A percentile compares a stretch with the other conserved stretches of the same genome.
These are phyloP conservation scores for Tinospora cordifolia DNA, from an alignment of 164 flowering plant genomes.

Conservation along the genomic window DNA sequence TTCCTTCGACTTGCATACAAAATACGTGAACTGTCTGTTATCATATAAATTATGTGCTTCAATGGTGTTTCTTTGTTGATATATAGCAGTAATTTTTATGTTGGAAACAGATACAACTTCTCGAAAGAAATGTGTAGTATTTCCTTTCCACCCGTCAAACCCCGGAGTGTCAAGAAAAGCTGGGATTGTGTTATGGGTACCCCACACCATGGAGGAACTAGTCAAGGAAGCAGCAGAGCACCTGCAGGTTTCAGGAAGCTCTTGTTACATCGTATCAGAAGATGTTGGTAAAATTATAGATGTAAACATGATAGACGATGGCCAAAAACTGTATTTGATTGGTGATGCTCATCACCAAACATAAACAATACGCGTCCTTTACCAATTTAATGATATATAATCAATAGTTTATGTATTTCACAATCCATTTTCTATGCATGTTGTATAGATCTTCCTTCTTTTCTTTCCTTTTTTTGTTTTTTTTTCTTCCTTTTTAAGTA, in stretches of 20 bases:
- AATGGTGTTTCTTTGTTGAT: too few species aligned
- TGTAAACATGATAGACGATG: constrained; percentile 56
- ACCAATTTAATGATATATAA: neutral
- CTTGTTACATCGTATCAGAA: constrained; percentile 56
- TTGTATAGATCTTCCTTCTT: too few species aligned
- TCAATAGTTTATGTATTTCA: too few species aligned
- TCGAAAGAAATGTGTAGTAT: constrained; percentile 66
- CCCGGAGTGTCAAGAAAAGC: constrained; percentile 39
- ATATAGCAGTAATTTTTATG: neutral
- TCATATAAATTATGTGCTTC: neutral
- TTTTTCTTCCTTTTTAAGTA: too few species aligned
- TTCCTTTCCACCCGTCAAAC: constrained; percentile 82
- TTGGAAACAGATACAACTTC: constrained; percentile 21
- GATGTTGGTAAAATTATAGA: constrained; percentile 75
- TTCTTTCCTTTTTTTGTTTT: too few species aligned
- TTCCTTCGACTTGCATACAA: neutral
- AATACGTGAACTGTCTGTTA: too few species aligned
- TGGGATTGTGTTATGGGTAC: constrained; percentile 73
- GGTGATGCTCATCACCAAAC: neutral
- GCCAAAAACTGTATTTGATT: constrained; percentile 66
- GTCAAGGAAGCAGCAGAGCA: constrained; percentile 37
- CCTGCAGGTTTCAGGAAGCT: constrained; percentile 24
- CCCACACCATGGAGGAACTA: constrained; percentile 59
- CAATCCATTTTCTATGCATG: too few species aligned
- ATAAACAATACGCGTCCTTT: neutral